Evolutionary conservation across 169 alveolate genomes (phyloP), one percentile per base, ranked within the genome.

Genomic region (Sarcocystis neurona): DNA sequence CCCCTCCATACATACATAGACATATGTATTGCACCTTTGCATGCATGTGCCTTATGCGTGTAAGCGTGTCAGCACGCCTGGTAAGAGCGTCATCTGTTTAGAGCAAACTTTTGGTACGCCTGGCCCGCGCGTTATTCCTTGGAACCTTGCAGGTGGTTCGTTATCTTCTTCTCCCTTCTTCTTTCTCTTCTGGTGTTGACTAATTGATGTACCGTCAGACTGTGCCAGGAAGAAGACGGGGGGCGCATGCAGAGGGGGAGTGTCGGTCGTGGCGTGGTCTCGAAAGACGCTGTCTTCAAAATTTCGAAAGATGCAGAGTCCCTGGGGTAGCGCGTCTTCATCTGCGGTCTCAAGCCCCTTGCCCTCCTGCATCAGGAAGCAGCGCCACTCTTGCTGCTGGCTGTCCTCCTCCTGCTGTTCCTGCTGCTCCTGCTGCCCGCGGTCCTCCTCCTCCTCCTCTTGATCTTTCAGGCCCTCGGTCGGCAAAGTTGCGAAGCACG

Each of bases 291-390:
- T 72, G 5, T 72, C 82, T 23, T 39, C 2, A 32, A 72, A 72
- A 30, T 72, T 20, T 12, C 18, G 5, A 23, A 72, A 72, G 82
- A 72, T 34, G 2, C 43, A n/a, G 34, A 72, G 82, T 0, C 82
- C 82, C 34, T 72, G 82, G 6, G 82, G 82, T 8, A 72, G 41
- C 10, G 82, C 82, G 47, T 72, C 82, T 72, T 72, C 82, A 39
- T 72, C 82, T 32, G 82, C 82, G 2, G 82, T 72, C 82, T 72
- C 82, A 8, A 72, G 82, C 15, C 58, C 82, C 2, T 39, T n/a
- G 58, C 82, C 82, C 18, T 72, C 82, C 15, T 47, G 82, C 82
- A 72, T 72, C 82, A 37, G 34, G 82, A 72, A 72, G 56, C 82
- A 72, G 30, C 53, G 20, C 82, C 82, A 72, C 56, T 47, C 2